A percentile compares a stretch with the other conserved stretches of the same genome.
phyloP scores from a whole-genome alignment of 1,139 yeast species.

The Geotrichum cucujoidarum region DNA sequence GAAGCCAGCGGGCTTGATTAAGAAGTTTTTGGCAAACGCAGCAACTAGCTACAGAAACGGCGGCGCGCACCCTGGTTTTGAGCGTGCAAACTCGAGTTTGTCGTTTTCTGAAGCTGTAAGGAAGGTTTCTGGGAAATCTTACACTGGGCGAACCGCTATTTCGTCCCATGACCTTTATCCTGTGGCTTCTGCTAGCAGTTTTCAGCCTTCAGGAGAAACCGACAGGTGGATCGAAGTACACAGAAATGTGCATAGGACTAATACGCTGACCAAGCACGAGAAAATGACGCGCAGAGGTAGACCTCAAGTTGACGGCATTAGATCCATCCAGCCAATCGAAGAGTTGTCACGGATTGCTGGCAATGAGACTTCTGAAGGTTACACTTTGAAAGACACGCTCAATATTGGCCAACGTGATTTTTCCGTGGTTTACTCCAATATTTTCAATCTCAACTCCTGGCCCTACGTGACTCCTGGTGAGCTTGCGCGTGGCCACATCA shows the following conservation, averaged over 20 bases:
- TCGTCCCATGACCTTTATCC: slow-evolving; percentile 54
- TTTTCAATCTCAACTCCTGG: slow-evolving; percentile 33
- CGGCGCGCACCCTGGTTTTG: slow-evolving; percentile 45
- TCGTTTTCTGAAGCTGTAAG: slow-evolving; percentile 9
- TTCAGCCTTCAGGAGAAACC: slow-evolving; percentile 41
- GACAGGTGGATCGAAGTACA: slow-evolving; percentile 48
- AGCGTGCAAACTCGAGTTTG: slow-evolving; percentile 38
- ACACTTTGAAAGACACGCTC: slow-evolving; percentile 21
- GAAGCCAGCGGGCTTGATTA: slow-evolving; percentile 48
- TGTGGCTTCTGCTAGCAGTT: slow-evolving; percentile 59
- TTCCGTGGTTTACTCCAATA: slow-evolving; percentile 32
- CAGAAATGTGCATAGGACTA: slow-evolving; percentile 67
- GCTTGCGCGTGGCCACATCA: slow-evolving; percentile 16
- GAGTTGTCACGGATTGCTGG: slow-evolving; percentile 30
- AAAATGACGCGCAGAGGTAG: slow-evolving; percentile 64
- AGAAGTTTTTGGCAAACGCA: slow-evolving; percentile 41
- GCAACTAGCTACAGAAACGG: slow-evolving; percentile 1
- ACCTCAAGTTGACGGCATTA: slow-evolving; percentile 57
- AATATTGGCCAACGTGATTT: slow-evolving; percentile 25
- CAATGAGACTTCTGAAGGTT: slow-evolving; percentile 29
- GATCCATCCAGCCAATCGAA: slow-evolving; percentile 62
- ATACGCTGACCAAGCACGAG: slow-evolving; percentile 65
- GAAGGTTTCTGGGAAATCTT: slow-evolving; percentile 8
- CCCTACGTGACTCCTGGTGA: slow-evolving; percentile 35
- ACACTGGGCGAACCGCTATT: slow-evolving; percentile 16